A percentile compares a stretch with the other conserved stretches of the same genome.
These are phyloP conservation scores for Mycena galopus DNA, from an alignment of 768 basidiomycete genomes.

Conservation along the genomic window DNA sequence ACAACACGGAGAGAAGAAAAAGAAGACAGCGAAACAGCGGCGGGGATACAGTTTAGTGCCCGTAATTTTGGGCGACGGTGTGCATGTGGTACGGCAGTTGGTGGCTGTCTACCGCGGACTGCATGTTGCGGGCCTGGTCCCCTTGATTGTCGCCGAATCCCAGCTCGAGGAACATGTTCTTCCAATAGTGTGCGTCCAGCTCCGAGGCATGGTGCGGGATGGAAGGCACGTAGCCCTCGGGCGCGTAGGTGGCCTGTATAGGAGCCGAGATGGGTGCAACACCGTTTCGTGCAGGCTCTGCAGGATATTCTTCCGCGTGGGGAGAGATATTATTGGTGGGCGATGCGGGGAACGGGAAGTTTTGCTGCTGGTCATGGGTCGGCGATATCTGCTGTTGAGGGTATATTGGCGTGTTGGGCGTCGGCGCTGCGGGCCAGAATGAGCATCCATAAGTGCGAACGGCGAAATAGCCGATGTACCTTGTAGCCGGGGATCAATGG, in stretches of 20 bases:
- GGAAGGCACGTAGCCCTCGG: constrained; percentile 51
- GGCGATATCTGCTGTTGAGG: constrained; percentile 43
- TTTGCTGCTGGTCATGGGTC: constrained; percentile 49
- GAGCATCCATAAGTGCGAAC: constrained; percentile 18
- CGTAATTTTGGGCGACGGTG: constrained; percentile 47
- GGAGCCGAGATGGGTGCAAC: background rate
- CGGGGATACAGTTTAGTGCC: constrained; percentile 40
- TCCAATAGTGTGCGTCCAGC: constrained; percentile 79
- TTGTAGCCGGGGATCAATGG: constrained; percentile 70
- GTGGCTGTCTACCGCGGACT: constrained; percentile 42
- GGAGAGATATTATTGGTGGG: constrained; percentile 36
- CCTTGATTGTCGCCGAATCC: constrained; percentile 66
- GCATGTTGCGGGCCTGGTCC: constrained; percentile 33
- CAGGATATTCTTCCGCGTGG: constrained; percentile 30
- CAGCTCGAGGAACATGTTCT: constrained; percentile 80
- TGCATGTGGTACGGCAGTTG: constrained; percentile 47
- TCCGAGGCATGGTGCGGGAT: constrained; percentile 62
- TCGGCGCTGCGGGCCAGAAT: constrained; percentile 17
- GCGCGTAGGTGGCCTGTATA: constrained; percentile 12
- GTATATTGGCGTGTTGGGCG: constrained; percentile 29
- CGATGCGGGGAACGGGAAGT: constrained; percentile 59
- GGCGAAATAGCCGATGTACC: constrained; percentile 52
- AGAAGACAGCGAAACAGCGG: too few relatives aligned
- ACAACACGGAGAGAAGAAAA: constrained; percentile 36
- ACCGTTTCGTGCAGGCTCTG: constrained; percentile 25